phyloP scores from a whole-genome alignment of 805 yeast genomes.

The Metschnikowia amazonensis region DNA sequence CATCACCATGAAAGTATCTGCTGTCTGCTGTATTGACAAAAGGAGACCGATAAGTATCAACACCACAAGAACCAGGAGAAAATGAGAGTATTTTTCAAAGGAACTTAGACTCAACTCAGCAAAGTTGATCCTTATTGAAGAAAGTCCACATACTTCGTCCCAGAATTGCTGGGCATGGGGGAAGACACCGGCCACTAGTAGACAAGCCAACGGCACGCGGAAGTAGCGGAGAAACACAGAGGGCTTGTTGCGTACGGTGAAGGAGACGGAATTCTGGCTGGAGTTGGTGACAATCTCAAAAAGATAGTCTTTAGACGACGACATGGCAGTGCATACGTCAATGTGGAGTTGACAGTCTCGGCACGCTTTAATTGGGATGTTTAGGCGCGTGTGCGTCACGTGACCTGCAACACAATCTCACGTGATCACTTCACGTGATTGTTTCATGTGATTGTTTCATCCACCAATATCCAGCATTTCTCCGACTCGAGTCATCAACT shows the following conservation, averaged over 20 bases:
- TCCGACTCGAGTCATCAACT: no score
- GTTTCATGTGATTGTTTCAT: no score
- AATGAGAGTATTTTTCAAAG: neutral
- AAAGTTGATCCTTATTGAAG: neutral
- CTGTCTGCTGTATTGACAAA: slow-evolving; percentile 30
- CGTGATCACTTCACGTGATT: no score
- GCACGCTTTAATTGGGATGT: neutral
- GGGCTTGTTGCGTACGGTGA: slow-evolving; percentile 16
- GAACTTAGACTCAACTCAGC: no score
- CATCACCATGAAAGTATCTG: slow-evolving; percentile 43
- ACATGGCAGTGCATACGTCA: slow-evolving; percentile 19
- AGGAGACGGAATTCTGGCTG: slow-evolving; percentile 15
- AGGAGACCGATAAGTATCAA: slow-evolving; percentile 13
- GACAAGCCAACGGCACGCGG: slow-evolving; percentile 17
- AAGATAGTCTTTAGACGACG: slow-evolving; percentile 28
- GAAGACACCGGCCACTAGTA: slow-evolving; percentile 8
- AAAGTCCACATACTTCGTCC: neutral
- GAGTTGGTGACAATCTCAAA: slow-evolving; percentile 24
- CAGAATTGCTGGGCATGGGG: slow-evolving; percentile 2
- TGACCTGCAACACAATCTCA: slow-evolving; percentile 2
- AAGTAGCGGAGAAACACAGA: slow-evolving; percentile 13
- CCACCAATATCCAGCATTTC: no score
- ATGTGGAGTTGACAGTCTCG: neutral
- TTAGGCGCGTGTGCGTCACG: neutral
- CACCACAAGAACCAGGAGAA: slow-evolving; percentile 2